A percentile compares a stretch with the other conserved stretches of the same genome.
Conservation (phyloP, 1,284 basidiomycete species). For the Pholiota adiposa region DNA sequence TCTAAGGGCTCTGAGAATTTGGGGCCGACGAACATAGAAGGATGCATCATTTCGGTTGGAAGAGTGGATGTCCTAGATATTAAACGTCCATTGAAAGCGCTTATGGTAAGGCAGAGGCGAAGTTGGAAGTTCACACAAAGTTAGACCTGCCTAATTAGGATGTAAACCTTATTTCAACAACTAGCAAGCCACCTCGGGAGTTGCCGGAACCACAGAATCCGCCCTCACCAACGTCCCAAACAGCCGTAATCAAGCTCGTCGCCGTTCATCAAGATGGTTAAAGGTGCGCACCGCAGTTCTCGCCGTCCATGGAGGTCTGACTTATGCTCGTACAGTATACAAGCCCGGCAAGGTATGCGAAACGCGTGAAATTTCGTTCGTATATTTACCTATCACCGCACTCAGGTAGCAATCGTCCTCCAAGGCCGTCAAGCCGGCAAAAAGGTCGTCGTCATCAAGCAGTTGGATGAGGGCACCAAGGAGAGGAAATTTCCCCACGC, state of each 20-base stretch:
- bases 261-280: slow-evolving; percentile 65
- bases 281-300: slow-evolving; percentile 46
- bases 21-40: background rate
- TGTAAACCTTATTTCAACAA: slow-evolving; percentile 36
- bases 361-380: background rate
- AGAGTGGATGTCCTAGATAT: background rate
- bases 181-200: slow-evolving; percentile 47
- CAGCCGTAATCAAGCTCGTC: slow-evolving; percentile 44
- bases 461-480: slow-evolving; percentile 87
- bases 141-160: background rate
- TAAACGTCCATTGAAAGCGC: background rate
- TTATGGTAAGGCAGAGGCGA: background rate
- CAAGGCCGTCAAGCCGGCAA: slow-evolving; percentile 95
- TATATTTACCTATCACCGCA: slow-evolving; percentile 4
- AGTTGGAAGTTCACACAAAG: background rate
- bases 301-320: slow-evolving; percentile 7
- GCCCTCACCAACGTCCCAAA: slow-evolving; percentile 27
- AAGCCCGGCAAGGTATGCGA: slow-evolving; percentile 92
- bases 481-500: slow-evolving; percentile 94
- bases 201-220: slow-evolving; percentile 33
- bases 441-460: slow-evolving; percentile 92
- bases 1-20: background rate
- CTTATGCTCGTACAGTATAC: slow-evolving; percentile 71
- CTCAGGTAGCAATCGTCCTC: slow-evolving; percentile 90
- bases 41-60: no score